phyloP scores from a whole-genome alignment of 345 rosid species.

The Eutrema japonicum region DNA sequence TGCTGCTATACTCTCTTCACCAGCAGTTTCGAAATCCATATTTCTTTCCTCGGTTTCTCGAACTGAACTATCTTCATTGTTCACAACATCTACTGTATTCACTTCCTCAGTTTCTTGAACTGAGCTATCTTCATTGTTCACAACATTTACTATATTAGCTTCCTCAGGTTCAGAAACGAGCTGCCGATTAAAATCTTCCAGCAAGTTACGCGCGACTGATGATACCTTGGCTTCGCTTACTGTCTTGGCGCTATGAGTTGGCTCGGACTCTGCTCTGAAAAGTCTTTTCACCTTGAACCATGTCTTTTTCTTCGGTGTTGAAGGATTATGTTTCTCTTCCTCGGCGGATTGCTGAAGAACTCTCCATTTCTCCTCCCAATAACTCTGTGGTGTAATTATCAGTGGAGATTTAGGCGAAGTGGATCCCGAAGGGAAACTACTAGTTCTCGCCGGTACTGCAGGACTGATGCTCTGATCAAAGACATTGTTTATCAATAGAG shows the following conservation, averaged over 20 bases:
- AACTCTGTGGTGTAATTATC: slow-evolving; percentile 69
- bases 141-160: slow-evolving; percentile 21
- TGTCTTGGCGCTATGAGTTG: slow-evolving; percentile 50
- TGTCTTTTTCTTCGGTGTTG: slow-evolving; percentile 57
- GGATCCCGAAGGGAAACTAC: slow-evolving; percentile 57
- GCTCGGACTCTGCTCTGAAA: slow-evolving; percentile 78
- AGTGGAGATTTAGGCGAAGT: slow-evolving; percentile 67
- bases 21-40: slow-evolving; percentile 40
- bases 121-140: slow-evolving; percentile 27
- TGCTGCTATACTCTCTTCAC: slow-evolving; percentile 54
- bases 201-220: slow-evolving; percentile 64
- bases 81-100: slow-evolving; percentile 17
- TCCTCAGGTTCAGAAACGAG: slow-evolving; percentile 54
- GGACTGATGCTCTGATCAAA: slow-evolving; percentile 41
- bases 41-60: slow-evolving; percentile 38
- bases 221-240: slow-evolving; percentile 47
- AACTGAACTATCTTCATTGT: slow-evolving; percentile 19
- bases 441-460: slow-evolving; percentile 51
- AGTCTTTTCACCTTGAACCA: slow-evolving; percentile 76
- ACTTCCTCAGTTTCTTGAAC: slow-evolving; percentile 34
- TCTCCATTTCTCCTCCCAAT: slow-evolving; percentile 98
- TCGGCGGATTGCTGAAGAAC: slow-evolving; percentile 57
- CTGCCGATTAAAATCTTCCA: slow-evolving; percentile 70
- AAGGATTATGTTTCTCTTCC: slow-evolving; percentile 55
- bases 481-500: slow-evolving; percentile 29